phyloP scores from a whole-genome alignment of 768 basidiomycete species.

The Cubamyces sp. region DNA sequence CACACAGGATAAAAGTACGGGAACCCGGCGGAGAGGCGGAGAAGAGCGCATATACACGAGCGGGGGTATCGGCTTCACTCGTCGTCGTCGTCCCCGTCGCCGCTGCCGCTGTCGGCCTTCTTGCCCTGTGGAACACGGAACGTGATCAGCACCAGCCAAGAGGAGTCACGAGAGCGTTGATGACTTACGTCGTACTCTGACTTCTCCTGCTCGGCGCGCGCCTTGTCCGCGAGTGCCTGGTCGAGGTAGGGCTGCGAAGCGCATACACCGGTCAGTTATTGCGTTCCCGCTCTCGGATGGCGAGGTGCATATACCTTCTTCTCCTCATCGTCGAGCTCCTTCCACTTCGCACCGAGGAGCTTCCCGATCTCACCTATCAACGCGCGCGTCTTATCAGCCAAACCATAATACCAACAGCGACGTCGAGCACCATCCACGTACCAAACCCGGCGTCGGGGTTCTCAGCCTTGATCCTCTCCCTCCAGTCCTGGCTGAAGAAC shows the following conservation, averaged over 20 bases:
- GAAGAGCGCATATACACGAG: slow-evolving; percentile 6
- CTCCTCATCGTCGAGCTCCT: slow-evolving; percentile 88
- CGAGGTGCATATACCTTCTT: slow-evolving; percentile 71
- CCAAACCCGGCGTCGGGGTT: slow-evolving; percentile 96
- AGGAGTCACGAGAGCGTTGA: background rate
- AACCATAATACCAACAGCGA: slow-evolving; percentile 5
- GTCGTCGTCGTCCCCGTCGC: slow-evolving; percentile 53
- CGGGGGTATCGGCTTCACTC: slow-evolving; percentile 23
- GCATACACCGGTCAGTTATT: slow-evolving; percentile 1
- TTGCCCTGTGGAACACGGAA: slow-evolving; percentile 33
- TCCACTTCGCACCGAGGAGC: slow-evolving; percentile 96
- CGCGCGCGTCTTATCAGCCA: slow-evolving; percentile 13
- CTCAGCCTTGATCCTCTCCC: slow-evolving; percentile 93
- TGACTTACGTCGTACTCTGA: slow-evolving; percentile 46
- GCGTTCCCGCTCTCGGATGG: slow-evolving; percentile 7
- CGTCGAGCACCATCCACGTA: slow-evolving; percentile 36
- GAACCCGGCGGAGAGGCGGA: background rate
- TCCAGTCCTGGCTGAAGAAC: slow-evolving; percentile 98
- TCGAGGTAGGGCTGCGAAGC: slow-evolving; percentile 78
- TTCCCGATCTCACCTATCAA: slow-evolving; percentile 83
- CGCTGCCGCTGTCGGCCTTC: slow-evolving; percentile 43
- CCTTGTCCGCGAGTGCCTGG: slow-evolving; percentile 85
- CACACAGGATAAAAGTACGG: slow-evolving; percentile 10
- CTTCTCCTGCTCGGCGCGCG: slow-evolving; percentile 84
- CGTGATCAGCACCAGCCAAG: background rate